phyloP scores from a whole-genome alignment of 2,329 filamentous ascomycete species.

The Zymoseptoria pseudotritici region DNA sequence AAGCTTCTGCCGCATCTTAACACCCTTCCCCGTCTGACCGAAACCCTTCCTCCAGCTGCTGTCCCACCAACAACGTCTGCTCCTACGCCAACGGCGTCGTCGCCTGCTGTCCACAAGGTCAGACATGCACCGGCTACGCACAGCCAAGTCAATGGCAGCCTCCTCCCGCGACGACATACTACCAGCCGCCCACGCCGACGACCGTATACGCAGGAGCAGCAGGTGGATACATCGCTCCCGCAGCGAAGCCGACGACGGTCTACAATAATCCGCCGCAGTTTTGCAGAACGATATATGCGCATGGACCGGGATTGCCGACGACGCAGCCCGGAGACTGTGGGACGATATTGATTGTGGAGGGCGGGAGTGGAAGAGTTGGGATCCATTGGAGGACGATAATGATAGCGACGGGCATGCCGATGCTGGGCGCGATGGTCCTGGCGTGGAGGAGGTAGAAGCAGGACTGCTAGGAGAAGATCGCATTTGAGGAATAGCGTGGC shows the following conservation, averaged over 20 bases:
- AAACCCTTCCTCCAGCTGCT: conserved; percentile 23
- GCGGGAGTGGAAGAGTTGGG: background rate
- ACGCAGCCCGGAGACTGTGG: conserved; percentile 27
- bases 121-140: conserved; percentile 24
- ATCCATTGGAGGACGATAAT: background rate
- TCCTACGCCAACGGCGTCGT: conserved; percentile 25
- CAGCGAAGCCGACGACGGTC: conserved; percentile 6
- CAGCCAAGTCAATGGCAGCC: conserved; percentile 6
- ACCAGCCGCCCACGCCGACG: conserved; percentile 14
- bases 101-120: conserved; percentile 28
- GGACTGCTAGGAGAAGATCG: background rate
- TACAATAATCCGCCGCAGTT: conserved; percentile 15
- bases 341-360: conserved; percentile 29
- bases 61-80: conserved; percentile 27
- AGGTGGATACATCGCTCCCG: conserved; percentile 12
- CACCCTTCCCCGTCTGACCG: background rate
- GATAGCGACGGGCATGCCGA: conserved; percentile 17
- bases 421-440: conserved; percentile 16
- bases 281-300: conserved; percentile 28
- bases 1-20: conserved; percentile 12
- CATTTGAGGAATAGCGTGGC: too few relatives aligned
- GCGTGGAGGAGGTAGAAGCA: conserved; percentile 2
- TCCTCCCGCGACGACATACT: conserved; percentile 16
- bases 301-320: conserved; percentile 28
- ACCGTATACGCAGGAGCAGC: conserved; percentile 12